Evolutionary conservation across 352 stramenopile genomes (phyloP).

Genomic region (Pythium phragmitis): DNA sequence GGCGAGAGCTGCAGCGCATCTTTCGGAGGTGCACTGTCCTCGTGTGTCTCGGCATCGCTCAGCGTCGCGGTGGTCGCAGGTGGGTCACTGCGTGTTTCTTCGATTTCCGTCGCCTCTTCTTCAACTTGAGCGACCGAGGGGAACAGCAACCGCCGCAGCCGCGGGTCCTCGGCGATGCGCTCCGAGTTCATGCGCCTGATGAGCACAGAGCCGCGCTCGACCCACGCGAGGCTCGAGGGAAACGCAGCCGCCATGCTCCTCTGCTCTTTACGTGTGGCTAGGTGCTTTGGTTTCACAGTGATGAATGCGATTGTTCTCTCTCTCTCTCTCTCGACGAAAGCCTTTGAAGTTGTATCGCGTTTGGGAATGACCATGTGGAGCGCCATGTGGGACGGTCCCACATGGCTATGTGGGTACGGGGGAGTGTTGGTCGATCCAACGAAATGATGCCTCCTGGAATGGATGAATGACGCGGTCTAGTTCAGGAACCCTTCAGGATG

Average conservation of each 20-base stretch:
- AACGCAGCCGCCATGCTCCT: conserved; percentile 25
- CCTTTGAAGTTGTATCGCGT: conserved; percentile 27
- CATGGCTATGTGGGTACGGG: conserved; percentile 6
- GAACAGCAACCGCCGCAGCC: conserved; percentile 63
- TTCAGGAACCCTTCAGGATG: neutral
- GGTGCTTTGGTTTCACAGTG: neutral
- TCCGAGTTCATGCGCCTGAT: conserved; percentile 89
- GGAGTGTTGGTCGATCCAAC: conserved; percentile 17
- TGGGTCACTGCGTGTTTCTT: neutral
- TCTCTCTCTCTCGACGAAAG: neutral
- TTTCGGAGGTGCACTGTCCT: neutral
- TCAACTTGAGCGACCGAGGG: conserved; percentile 14
- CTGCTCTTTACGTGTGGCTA: no score
- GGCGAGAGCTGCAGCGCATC: conserved; percentile 24
- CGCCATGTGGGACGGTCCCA: conserved; percentile 25
- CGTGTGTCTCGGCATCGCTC: neutral
- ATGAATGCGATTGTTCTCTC: conserved; percentile 24
- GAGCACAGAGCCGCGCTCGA: conserved; percentile 79
- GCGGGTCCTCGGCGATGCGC: conserved; percentile 80
- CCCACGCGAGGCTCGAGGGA: conserved; percentile 57
- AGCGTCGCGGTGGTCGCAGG: neutral
- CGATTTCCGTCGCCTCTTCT: neutral
- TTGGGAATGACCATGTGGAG: conserved; percentile 18
- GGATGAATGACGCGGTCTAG: no score
- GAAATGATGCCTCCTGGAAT: no score